Evolutionary conservation across 108 stramenopile genomes (phyloP), one percentile per base, ranked within the genome.

Genomic region (Cyclotella atomus): DNA sequence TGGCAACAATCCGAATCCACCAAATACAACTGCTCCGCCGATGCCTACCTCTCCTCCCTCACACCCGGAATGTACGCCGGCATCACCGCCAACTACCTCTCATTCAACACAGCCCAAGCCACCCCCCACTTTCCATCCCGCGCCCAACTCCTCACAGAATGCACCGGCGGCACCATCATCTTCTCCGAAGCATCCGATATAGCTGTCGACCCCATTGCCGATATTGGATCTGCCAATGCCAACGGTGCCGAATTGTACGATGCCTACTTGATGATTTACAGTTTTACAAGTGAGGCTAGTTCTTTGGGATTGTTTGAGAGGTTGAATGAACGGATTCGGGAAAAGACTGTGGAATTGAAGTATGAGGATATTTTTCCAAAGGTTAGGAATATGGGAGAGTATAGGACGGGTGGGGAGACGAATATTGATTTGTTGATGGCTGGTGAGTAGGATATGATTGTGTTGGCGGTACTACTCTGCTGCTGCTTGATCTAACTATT

Each of bases 361-460:
- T 81, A 72, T 24, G 73, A 81, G 63, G 79, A 81, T 69, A 69
- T 81, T 17, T 75, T 75, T 27, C 79, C 79, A 25, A 73, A 81
- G 50, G 79, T 81, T 5, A 45, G 73, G 2, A 61, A 10, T 36
- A 81, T 81, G 79, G 73, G 79, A 15, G 79, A 81, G 62, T 81
- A 81, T 68, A 73, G 79, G 50, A 71, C 71, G 59, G 79, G 60
- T 41, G 79, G 79, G 5, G 59, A 69, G 28, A 81, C 72, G 9
- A 68, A 67, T 53, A 69, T 81, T 29, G 79, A 81, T 3, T 59
- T 81, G 19, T 44, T 81, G 27, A 81, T 81, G 79, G 61, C 70
- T 15, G 79, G 73, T 69, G 73, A 57, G 19, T 49, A 19, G 10
- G 9, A n/a, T 41, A 12, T 12, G 12, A 41, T 41, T 6, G 9